Percentiles rank a stretch among this genome's conserved stretches.
These are phyloP conservation scores for Endogone sp. DNA, from an alignment of 192 early-diverging fungal genomes.

Conservation along the genomic window DNA sequence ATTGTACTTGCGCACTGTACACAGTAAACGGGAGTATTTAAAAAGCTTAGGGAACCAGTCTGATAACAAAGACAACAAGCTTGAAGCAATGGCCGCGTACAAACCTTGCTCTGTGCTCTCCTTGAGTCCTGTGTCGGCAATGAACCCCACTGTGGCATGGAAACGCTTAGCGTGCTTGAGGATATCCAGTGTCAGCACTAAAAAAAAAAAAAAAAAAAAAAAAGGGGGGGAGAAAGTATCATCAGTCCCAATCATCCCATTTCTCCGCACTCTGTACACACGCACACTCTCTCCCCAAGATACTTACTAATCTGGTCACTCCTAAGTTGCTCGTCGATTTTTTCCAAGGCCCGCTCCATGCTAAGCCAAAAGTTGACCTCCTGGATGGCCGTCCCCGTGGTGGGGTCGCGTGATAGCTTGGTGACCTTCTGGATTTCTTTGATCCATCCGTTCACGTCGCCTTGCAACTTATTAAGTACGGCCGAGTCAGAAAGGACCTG, in stretches of 20 bases:
- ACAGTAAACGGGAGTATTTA: background rate
- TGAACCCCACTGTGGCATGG: slow-evolving; percentile 96
- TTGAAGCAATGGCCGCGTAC: background rate
- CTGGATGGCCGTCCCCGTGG: slow-evolving; percentile 88
- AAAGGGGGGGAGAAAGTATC: background rate
- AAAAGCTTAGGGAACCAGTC: no score
- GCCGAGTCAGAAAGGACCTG: slow-evolving; percentile 72
- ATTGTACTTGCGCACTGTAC: slow-evolving; percentile 84
- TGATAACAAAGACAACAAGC: no score
- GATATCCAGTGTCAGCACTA: slow-evolving; percentile 87
- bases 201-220: slow-evolving; percentile 5
- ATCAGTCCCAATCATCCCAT: background rate
- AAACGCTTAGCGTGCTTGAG: slow-evolving; percentile 97
- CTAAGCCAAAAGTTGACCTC: slow-evolving; percentile 99
- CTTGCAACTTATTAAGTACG: slow-evolving; percentile 92
- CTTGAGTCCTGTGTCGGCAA: slow-evolving; percentile 96
- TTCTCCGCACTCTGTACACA: background rate
- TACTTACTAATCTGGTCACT: slow-evolving; percentile 73
- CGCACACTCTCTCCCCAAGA: background rate
- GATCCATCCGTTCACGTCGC: slow-evolving; percentile 97
- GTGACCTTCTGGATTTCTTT: slow-evolving; percentile 99
- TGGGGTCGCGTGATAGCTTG: slow-evolving; percentile 87
- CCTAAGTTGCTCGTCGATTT: slow-evolving; percentile 94
- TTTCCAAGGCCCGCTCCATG: slow-evolving; percentile 91
- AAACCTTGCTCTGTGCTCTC: slow-evolving; percentile 81